Evolutionary conservation across 768 basidiomycete genomes (phyloP).

Genomic region (Myochromella boudieri): DNA sequence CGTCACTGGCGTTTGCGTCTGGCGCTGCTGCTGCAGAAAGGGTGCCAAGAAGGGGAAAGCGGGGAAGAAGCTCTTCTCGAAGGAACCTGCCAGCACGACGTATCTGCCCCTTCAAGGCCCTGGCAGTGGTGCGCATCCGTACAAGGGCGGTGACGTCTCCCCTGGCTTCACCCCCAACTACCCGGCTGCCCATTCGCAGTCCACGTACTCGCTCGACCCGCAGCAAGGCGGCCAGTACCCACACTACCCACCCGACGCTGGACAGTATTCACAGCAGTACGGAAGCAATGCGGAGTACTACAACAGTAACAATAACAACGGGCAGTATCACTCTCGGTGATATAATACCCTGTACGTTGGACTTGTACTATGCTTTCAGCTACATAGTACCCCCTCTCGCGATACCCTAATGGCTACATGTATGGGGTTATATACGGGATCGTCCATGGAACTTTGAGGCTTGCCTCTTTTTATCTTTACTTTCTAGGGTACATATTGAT

Average conservation of each 20-base stretch:
- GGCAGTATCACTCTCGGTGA: too few relatives aligned
- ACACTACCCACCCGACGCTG: background rate
- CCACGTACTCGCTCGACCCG: slow-evolving; percentile 12
- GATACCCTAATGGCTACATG: background rate
- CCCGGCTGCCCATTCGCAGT: slow-evolving; percentile 10
- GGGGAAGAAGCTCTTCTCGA: slow-evolving; percentile 19
- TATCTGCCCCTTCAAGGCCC: slow-evolving; percentile 31
- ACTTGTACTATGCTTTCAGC: too few relatives aligned
- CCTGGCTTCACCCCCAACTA: slow-evolving; percentile 8
- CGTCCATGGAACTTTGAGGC: background rate
- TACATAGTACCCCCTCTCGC: background rate
- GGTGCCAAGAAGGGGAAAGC: slow-evolving; percentile 20
- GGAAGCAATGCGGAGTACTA: slow-evolving; percentile 3
- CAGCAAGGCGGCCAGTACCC: background rate
- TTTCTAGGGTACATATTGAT: slow-evolving; percentile 6
- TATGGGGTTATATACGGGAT: background rate
- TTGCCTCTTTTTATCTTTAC: background rate
- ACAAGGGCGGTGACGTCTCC: slow-evolving; percentile 6
- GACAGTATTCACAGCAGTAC: slow-evolving; percentile 6
- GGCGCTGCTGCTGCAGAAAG: slow-evolving; percentile 59
- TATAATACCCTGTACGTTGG: too few relatives aligned
- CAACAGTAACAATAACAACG: too few relatives aligned
- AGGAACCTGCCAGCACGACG: slow-evolving; percentile 25
- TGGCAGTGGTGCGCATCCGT: slow-evolving; percentile 11
- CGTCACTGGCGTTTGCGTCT: slow-evolving; percentile 48